Evolutionary conservation across 1,284 basidiomycete species (phyloP), one percentile per base, ranked within the genome.

Genomic region (Takashimella koratensis): DNA sequence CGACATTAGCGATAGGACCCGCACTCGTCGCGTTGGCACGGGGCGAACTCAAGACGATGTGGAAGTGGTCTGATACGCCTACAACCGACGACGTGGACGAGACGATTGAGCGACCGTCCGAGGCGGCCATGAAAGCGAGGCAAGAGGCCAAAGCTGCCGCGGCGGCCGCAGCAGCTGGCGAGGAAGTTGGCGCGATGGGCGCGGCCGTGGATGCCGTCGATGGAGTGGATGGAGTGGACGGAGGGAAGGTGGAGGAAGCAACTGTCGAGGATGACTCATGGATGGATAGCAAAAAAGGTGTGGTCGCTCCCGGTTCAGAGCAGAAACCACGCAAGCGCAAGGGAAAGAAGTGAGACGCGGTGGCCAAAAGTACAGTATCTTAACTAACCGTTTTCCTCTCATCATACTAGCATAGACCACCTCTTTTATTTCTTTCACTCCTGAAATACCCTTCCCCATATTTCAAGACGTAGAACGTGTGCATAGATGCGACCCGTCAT

Each of bases 41-140:
- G 12, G 76, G 76, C 20, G 78, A 80, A 53, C 49, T 75, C 27
- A 56, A 61, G 3, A 47, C 63, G 1, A 47, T 72, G 3, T 73
- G 70, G 67, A 36, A 26, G n/a, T 77, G 68, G 67, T 55, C 57
- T 22, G 71, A 74, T 43, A 54, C 56, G 8, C 58, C 56, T 4
- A 63, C 63, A 13, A 55, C 60, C 16, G 54, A 63, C 40, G 58
- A 53, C 25, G 53, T 52, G 11, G 59, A 64, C 43, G 52, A 65
- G 30, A 54, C 57, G 6, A 74, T 73, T 53, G 70, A 74, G 59
- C 54, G 66, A n/a, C 57, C 67, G 1, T 67, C 66, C 3, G 67
- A 70, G 47, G 65, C 64, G 39, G 71, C 67, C 10, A 61, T 65
- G 43, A 57, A 56, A 44, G 66, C 69, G 10, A 49, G 66, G 40